These are phyloP conservation scores for Phytophthora boehmeriae DNA, from an alignment of 352 stramenopile species.

Conservation along the genomic window DNA sequence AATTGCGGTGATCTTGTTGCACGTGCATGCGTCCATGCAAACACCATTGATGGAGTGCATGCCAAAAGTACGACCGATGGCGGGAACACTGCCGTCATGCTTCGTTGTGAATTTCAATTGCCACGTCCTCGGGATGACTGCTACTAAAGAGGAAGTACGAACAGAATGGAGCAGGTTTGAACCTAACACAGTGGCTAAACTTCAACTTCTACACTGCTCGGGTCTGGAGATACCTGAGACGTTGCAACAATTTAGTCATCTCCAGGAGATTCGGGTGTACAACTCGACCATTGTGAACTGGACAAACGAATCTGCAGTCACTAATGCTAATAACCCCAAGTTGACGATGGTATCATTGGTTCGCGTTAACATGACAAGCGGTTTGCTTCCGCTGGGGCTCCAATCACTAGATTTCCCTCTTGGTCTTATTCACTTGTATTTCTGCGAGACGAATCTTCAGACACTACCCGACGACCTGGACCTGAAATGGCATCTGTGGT, in stretches of 20 bases:
- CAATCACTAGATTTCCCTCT: conserved; percentile 38
- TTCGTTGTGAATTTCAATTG: conserved; percentile 46
- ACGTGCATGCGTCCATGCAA: conserved; percentile 15
- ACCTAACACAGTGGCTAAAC: conserved; percentile 15
- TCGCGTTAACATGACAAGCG: conserved; percentile 27
- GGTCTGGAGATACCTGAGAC: conserved; percentile 32
- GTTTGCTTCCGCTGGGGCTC: conserved; percentile 39
- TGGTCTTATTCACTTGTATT: conserved; percentile 31
- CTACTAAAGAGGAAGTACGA: conserved; percentile 4
- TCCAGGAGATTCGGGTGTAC: conserved; percentile 41
- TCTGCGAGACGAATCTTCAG: conserved; percentile 41
- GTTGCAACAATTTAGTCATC: conserved; percentile 32
- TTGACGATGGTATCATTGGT: conserved; percentile 39
- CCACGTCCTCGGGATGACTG: conserved; percentile 4
- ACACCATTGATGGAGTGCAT: conserved; percentile 12
- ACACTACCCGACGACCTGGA: conserved; percentile 42
- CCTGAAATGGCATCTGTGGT: conserved; percentile 26
- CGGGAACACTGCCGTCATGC: conserved; percentile 31
- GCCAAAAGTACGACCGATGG: conserved; percentile 35
- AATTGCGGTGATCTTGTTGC: conserved; percentile 18
- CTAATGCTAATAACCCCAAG: conserved; percentile 27
- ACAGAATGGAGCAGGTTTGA: conserved; percentile 29
- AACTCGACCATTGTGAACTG: conserved; percentile 42
- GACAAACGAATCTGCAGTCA: conserved; percentile 29
- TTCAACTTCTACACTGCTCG: conserved; percentile 35